phyloP scores from a whole-genome alignment of 2,329 filamentous ascomycete genomes.

The Aureobasidium lini region DNA sequence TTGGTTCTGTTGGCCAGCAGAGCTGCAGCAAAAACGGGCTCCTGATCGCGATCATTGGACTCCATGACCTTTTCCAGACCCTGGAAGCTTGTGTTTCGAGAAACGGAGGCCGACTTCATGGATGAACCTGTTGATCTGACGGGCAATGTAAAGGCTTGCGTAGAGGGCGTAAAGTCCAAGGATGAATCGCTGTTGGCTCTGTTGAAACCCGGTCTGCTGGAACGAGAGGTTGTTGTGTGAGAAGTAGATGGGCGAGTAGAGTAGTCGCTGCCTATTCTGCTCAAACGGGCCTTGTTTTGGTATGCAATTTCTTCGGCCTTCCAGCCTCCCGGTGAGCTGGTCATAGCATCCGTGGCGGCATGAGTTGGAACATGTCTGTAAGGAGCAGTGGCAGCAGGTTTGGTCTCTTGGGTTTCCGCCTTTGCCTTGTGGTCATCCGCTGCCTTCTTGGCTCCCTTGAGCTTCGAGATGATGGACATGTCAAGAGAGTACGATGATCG shows the following conservation, averaged over 20 bases:
- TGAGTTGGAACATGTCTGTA: constrained; percentile 25
- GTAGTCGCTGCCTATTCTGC: constrained; percentile 10
- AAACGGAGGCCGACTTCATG: background rate
- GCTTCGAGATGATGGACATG: constrained; percentile 29
- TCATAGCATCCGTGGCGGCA: constrained; percentile 23
- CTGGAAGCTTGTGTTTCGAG: constrained; percentile 8
- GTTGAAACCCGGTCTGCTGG: constrained; percentile 6
- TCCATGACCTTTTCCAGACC: constrained; percentile 11
- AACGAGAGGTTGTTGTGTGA: background rate
- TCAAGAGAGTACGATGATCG: background rate
- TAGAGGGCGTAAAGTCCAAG: constrained; percentile 1
- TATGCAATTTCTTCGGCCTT: constrained; percentile 7
- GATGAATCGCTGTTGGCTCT: constrained; percentile 8
- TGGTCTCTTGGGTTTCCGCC: background rate
- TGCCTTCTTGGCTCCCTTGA: constrained; percentile 27
- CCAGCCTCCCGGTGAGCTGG: constrained; percentile 10
- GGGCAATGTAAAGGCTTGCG: background rate
- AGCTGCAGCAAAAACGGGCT: constrained; percentile 17
- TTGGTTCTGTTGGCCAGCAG: constrained; percentile 16
- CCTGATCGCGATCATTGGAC: constrained; percentile 3
- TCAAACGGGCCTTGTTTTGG: constrained; percentile 11
- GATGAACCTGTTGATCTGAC: constrained; percentile 6
- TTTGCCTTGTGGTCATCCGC: constrained; percentile 23
- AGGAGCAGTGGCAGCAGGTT: constrained; percentile 10
- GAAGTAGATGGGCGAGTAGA: constrained; percentile 12